Base-by-base conservation (phyloP, 441 rosid species). In the Corymbia calophylla region DNA sequence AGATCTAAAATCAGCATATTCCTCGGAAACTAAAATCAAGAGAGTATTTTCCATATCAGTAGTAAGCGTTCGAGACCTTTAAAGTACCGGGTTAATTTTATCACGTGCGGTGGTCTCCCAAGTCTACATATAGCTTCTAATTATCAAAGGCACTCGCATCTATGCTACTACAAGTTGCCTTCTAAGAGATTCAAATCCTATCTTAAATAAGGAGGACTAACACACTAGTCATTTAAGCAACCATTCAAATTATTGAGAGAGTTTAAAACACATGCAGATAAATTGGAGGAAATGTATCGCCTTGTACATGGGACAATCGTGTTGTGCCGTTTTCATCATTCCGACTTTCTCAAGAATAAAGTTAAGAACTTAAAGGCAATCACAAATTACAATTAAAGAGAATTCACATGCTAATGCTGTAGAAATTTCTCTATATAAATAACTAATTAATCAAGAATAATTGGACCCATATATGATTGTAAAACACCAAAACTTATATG, bases 161-260 rank as follows among this genome's bases (percentile, higher is more conserved):
- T 35, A 35, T 35, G 39, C 39, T 35, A 35, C 39, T 35, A 35
- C 39, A 35, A 35, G 39, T 35, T 35, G 39, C 39, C 39, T n/a
- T n/a, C n/a, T n/a, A n/a, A n/a, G n/a, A n/a, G 0, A n/a, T 68
- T 68, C 9, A 3, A 68, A 17, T 1, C 1, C 12, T 7, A 66
- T 3, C 12, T 66, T 8, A 16, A 17, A 16, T 4, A 66, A 66
- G 1, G 3, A 66, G 35, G 9, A 31, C 18, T 16, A 0, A 16
- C 17, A 17, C 5, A 3, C 18, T 31, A 31, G 29, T 29, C 17
- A 62, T 4, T 31, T 31, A 18, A 66, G 8, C 9, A 66, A 9
- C 9, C 4, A 21, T 4, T 66, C 23, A 2, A 64, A 4, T 64
- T 15, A 64, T n/a, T 4, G 17, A 31, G 35, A 32, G 23, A 66